These are phyloP conservation scores for Globisporangium acanthophoron DNA, from an alignment of 352 stramenopile genomes.

Conservation along the genomic window DNA sequence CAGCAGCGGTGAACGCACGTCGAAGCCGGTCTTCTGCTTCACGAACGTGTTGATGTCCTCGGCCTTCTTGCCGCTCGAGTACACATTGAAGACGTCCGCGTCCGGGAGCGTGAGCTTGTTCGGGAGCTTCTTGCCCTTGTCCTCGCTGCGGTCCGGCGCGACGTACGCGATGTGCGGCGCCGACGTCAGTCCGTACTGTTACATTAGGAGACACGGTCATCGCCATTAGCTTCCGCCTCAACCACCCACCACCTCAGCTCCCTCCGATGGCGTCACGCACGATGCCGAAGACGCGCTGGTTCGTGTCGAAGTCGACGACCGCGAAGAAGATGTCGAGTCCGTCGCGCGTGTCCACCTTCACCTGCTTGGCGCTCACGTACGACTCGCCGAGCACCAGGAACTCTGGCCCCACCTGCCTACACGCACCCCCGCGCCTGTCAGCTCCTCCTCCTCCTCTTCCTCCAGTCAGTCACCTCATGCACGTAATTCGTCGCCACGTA, in stretches of 20 bases:
- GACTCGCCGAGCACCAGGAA: constrained; percentile 60
- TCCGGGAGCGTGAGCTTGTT: constrained; percentile 47
- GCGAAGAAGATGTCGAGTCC: constrained; percentile 73
- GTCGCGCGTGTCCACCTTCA: constrained; percentile 70
- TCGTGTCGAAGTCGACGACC: constrained; percentile 71
- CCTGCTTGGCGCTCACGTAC: constrained; percentile 56
- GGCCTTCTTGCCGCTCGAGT: constrained; percentile 65
- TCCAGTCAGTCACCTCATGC: not conserved
- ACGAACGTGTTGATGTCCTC: constrained; percentile 68
- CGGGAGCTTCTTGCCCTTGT: constrained; percentile 40
- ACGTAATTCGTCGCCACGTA: constrained; percentile 22
- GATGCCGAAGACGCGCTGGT: constrained; percentile 61
- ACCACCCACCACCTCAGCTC: too few relatives aligned
- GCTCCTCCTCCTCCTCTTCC: not conserved
- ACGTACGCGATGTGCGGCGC: constrained; percentile 76
- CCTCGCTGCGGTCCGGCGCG: constrained; percentile 46
- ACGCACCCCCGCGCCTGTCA: not conserved
- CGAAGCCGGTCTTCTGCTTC: constrained; percentile 79
- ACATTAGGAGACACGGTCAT: not conserved
- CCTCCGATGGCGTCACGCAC: constrained; percentile 13
- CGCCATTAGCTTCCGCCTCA: not conserved
- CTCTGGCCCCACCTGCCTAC: constrained; percentile 59
- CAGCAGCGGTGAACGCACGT: constrained; percentile 22
- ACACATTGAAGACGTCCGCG: constrained; percentile 74
- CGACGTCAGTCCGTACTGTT: constrained; percentile 72